phyloP scores from a whole-genome alignment of 225 moss, liverwort and hornwort genomes.

The Bryum argenteum region DNA sequence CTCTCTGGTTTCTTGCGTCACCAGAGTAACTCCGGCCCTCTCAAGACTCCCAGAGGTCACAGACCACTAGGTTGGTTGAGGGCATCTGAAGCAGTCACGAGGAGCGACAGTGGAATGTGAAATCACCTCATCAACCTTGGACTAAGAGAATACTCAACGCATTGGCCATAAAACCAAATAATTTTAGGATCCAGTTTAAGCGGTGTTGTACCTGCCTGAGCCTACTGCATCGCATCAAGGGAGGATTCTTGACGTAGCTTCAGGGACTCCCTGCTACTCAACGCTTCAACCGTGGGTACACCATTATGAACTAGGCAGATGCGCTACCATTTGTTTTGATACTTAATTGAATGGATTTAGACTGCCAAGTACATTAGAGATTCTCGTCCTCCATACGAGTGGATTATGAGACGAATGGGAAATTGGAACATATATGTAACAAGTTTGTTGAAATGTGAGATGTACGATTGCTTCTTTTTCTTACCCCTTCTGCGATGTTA shows the following conservation, averaged over 20 bases:
- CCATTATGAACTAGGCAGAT: too few relatives aligned
- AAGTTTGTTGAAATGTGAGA: too few relatives aligned
- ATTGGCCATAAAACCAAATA: slow-evolving; percentile 36
- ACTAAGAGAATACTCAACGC: slow-evolving; percentile 30
- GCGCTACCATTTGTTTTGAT: too few relatives aligned
- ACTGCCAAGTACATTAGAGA: too few relatives aligned
- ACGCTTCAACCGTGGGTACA: too few relatives aligned
- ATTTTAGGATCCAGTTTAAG: slow-evolving; percentile 24
- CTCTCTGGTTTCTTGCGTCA: slow-evolving; percentile 50
- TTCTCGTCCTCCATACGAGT: too few relatives aligned
- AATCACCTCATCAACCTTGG: slow-evolving; percentile 22
- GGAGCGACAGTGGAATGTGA: slow-evolving; percentile 47
- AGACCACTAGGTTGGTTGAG: slow-evolving; percentile 55
- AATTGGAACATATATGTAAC: too few relatives aligned
- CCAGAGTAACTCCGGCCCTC: slow-evolving; percentile 58
- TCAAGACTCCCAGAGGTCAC: slow-evolving; percentile 54
- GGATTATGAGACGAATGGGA: too few relatives aligned
- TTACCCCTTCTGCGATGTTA: background rate
- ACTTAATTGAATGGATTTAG: too few relatives aligned
- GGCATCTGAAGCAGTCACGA: slow-evolving; percentile 46
- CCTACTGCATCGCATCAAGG: slow-evolving; percentile 19
- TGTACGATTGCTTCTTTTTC: too few relatives aligned
- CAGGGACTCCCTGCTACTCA: too few relatives aligned
- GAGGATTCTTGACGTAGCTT: too few relatives aligned
- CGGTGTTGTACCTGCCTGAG: slow-evolving; percentile 6